Evolutionary conservation across 768 basidiomycete species (phyloP).

Genomic region (Pisolithus orientalis): DNA sequence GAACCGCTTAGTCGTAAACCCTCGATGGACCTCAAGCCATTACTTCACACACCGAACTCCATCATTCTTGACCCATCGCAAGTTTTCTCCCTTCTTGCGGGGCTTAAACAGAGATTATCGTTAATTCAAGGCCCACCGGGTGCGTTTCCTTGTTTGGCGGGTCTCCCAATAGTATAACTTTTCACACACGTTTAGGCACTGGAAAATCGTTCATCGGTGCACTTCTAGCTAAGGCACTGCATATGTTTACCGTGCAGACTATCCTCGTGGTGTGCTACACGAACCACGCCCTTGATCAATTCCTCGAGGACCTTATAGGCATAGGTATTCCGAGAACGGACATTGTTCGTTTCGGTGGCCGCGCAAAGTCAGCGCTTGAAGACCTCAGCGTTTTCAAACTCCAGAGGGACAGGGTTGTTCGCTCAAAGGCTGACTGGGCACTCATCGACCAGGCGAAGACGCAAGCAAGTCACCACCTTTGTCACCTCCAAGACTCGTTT

Average conservation of each 20-base stretch:
- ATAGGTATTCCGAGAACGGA: constrained; percentile 45
- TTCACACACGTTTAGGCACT: constrained; percentile 40
- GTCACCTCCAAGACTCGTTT: constrained; percentile 26
- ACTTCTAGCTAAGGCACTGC: constrained; percentile 53
- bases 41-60: constrained; percentile 32
- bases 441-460: constrained; percentile 36
- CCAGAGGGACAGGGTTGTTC: constrained; percentile 10
- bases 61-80: constrained; percentile 52
- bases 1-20: constrained; percentile 25
- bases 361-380: constrained; percentile 43
- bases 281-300: constrained; percentile 70
- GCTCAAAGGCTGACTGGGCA: constrained; percentile 32
- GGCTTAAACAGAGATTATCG: constrained; percentile 50
- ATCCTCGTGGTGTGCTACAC: constrained; percentile 72
- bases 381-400: constrained; percentile 41
- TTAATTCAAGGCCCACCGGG: constrained; percentile 71
- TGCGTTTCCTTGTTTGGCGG: constrained; percentile 21
- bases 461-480: constrained; percentile 2
- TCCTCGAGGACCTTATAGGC: constrained; percentile 54
- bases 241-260: constrained; percentile 38
- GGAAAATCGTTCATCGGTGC: constrained; percentile 74
- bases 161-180: neutral
- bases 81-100: constrained; percentile 36
- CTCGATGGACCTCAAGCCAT: constrained; percentile 32
- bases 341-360: constrained; percentile 56